Evolutionary conservation across 116 monocot species (phyloP).

Genomic region (Dioscorea cayenensis): DNA sequence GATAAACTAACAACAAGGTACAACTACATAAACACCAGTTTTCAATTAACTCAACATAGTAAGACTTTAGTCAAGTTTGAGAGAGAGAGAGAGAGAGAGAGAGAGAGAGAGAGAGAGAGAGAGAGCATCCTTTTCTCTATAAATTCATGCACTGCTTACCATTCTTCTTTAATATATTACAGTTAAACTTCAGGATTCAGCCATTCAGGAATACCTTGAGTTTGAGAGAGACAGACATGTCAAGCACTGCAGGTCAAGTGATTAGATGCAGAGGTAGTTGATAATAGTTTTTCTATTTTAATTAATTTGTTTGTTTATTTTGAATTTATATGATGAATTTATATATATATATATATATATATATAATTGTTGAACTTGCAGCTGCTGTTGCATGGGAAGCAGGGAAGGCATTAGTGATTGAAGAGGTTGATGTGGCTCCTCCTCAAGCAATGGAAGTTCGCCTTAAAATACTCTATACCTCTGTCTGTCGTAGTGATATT

Average conservation of each 20-base stretch:
- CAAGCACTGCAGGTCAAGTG: constrained; percentile 42
- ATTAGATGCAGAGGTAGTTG: constrained; percentile 58
- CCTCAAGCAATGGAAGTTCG: constrained; percentile 72
- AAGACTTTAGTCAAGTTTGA: no score
- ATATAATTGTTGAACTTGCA: constrained; percentile 12
- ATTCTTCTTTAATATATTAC: no score
- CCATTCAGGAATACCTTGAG: no score
- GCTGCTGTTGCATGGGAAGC: constrained; percentile 86
- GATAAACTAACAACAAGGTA: no score
- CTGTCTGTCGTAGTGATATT: constrained; percentile 81
- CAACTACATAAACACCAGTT: no score
- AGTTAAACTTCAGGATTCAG: no score
- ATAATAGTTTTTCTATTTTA: neutral
- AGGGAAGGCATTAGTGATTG: constrained; percentile 65
- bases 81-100: no score
- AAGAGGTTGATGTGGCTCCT: constrained; percentile 80
- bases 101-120: no score
- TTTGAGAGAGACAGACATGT: neutral
- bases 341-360: no score
- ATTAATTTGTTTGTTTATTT: neutral
- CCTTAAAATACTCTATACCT: constrained; percentile 57
- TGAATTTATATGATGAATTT: neutral
- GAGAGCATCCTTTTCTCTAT: no score
- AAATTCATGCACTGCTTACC: no score
- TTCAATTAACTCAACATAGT: no score